Evolutionary conservation across 2,329 filamentous ascomycete genomes (phyloP).

Genomic region (Microcyclosporella mali): DNA sequence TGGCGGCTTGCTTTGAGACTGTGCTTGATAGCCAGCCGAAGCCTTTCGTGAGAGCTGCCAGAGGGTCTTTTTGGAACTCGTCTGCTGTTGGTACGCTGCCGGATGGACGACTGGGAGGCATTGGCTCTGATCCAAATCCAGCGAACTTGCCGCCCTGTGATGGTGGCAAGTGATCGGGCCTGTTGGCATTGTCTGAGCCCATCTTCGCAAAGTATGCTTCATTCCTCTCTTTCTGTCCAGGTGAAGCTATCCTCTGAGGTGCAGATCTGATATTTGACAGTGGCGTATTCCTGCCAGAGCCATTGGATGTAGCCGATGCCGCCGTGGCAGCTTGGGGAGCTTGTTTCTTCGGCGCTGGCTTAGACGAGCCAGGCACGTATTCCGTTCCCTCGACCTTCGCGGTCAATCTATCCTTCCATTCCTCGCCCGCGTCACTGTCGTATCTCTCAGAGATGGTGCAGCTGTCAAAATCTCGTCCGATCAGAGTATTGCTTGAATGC

Average conservation of each 20-base stretch:
- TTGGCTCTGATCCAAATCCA: constrained; percentile 78
- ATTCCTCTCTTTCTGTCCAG: constrained; percentile 55
- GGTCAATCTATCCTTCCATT: constrained; percentile 85
- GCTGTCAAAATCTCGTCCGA: constrained; percentile 63
- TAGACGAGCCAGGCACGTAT: constrained; percentile 57
- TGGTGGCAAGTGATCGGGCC: constrained; percentile 69
- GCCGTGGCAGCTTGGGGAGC: constrained; percentile 19
- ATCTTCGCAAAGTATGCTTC: constrained; percentile 86
- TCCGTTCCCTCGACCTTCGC: constrained; percentile 84
- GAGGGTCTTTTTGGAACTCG: constrained; percentile 84
- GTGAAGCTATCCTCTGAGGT: constrained; percentile 21
- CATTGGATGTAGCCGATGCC: constrained; percentile 15
- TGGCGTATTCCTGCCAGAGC: constrained; percentile 24
- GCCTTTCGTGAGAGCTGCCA: constrained; percentile 81
- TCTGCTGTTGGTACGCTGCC: constrained; percentile 62
- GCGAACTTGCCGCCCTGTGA: constrained; percentile 87
- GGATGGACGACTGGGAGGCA: constrained; percentile 36
- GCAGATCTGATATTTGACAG: constrained; percentile 14
- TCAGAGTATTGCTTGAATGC: constrained; percentile 42
- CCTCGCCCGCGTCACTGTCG: constrained; percentile 81
- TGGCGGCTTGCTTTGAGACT: constrained; percentile 84
- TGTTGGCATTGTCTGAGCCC: constrained; percentile 72
- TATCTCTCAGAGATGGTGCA: constrained; percentile 88
- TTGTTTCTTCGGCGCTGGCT: constrained; percentile 15
- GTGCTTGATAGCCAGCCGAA: constrained; percentile 91